Conservation (phyloP, 495 filamentous ascomycete genomes). For the Poronia punctata region DNA sequence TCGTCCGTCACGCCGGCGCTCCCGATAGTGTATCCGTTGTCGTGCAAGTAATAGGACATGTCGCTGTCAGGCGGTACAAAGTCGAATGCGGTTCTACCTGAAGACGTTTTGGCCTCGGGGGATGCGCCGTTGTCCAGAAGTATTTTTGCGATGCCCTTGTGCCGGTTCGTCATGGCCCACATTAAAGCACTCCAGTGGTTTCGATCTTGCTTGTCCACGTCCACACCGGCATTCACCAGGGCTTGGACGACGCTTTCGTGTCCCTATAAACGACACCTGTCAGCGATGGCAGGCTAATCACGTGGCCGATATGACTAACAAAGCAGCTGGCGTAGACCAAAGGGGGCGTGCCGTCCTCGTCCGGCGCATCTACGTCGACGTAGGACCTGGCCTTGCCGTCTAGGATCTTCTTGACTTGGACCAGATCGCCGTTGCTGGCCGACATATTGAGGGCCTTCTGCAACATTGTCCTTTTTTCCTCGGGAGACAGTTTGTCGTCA, state of each 20-base stretch:
- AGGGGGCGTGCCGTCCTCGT: constrained; percentile 91
- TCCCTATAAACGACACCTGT: constrained; percentile 47
- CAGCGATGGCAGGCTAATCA: constrained; percentile 1
- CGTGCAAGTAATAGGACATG: constrained; percentile 88
- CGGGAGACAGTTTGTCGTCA: constrained; percentile 64
- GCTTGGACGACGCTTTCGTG: constrained; percentile 84
- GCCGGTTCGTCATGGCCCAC: constrained; percentile 99
- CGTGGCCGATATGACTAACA: constrained; percentile 48
- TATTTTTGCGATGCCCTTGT: constrained; percentile 89
- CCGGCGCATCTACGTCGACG: constrained; percentile 82
- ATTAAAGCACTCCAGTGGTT: constrained; percentile 97
- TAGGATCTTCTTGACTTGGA: constrained; percentile 69
- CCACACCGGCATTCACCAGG: constrained; percentile 79
- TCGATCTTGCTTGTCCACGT: constrained; percentile 87
- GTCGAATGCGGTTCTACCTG: constrained; percentile 92
- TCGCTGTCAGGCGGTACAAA: constrained; percentile 93
- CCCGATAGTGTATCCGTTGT: constrained; percentile 87
- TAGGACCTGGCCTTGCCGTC: constrained; percentile 66
- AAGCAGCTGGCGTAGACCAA: constrained; percentile 99
- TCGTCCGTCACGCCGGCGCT: constrained; percentile 83
- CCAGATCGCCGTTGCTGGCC: constrained; percentile 90
- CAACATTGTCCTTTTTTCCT: constrained; percentile 70
- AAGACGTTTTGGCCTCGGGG: constrained; percentile 88
- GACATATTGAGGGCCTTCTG: constrained; percentile 92
- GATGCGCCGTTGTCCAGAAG: constrained; percentile 90